Evolutionary conservation across 1,284 basidiomycete genomes (phyloP).

Genomic region (Cutaneotrichosporon cavernicola): DNA sequence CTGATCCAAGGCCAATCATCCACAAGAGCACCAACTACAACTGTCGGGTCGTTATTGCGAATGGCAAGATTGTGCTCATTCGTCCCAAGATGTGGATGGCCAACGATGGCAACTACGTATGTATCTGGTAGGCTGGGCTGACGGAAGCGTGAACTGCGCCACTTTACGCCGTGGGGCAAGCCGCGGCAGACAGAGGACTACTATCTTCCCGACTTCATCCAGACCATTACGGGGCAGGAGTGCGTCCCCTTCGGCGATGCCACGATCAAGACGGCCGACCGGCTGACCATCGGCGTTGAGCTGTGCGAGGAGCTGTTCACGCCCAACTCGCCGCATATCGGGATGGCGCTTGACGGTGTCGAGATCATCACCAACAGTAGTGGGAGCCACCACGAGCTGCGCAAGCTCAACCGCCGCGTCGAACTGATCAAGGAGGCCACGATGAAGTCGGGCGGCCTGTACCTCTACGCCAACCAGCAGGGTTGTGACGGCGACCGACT

Average conservation of each 20-base stretch:
- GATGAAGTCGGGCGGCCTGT: slow-evolving; percentile 92
- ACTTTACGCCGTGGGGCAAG: slow-evolving; percentile 94
- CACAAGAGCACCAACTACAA: slow-evolving; percentile 99
- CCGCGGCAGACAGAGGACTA: slow-evolving; percentile 84
- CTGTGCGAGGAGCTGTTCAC: slow-evolving; percentile 98
- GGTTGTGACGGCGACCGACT: slow-evolving; percentile 97
- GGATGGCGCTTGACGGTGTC: slow-evolving; percentile 95
- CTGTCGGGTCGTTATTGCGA: slow-evolving; percentile 83
- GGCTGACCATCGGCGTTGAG: slow-evolving; percentile 85
- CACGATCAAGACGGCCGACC: slow-evolving; percentile 88
- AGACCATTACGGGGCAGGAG: slow-evolving; percentile 84
- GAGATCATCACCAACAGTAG: slow-evolving; percentile 99
- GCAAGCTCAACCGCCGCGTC: slow-evolving; percentile 86
- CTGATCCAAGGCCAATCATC: slow-evolving; percentile 71
- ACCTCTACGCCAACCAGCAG: slow-evolving; percentile 98
- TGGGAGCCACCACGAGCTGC: slow-evolving; percentile 93
- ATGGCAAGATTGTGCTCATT: slow-evolving; percentile 84
- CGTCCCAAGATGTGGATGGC: slow-evolving; percentile 99
- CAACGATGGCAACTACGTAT: slow-evolving; percentile 90
- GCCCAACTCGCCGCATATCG: slow-evolving; percentile 92
- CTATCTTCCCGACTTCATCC: slow-evolving; percentile 81
- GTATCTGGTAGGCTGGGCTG: slow-evolving; percentile 1
- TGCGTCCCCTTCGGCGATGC: slow-evolving; percentile 91
- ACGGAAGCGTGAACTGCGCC: slow-evolving; percentile 74
- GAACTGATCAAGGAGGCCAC: slow-evolving; percentile 98